A percentile compares a stretch with the other conserved stretches of the same genome.
phyloP scores from a whole-genome alignment of 202 grass and related monocot genomes.

The Sporobolus alterniflorus region DNA sequence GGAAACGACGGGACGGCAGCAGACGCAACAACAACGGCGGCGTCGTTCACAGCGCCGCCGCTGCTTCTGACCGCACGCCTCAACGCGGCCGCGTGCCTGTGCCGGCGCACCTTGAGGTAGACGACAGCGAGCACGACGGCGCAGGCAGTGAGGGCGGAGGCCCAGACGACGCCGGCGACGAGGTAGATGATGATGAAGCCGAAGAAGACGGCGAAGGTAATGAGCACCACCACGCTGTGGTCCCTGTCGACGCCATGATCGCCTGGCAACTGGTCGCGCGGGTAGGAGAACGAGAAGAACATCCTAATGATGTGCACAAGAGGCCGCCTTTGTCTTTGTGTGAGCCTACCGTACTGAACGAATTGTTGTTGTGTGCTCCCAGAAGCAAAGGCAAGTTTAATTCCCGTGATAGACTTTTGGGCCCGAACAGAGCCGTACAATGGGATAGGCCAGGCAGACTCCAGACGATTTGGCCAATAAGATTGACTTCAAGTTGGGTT shows the following conservation, averaged over 20 bases:
- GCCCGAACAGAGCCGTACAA: neutral
- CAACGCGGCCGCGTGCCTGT: neutral
- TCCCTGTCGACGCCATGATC: neutral
- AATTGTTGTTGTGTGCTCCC: neutral
- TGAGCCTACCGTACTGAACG: neutral
- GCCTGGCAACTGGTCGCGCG: neutral
- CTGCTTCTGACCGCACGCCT: neutral
- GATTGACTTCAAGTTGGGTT: conserved; percentile 4
- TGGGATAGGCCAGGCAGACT: neutral
- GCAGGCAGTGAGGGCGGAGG: conserved; percentile 30
- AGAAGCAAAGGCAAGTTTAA: conserved; percentile 23
- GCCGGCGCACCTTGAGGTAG: conserved; percentile 25
- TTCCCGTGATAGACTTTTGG: neutral
- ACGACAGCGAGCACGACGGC: conserved; percentile 14
- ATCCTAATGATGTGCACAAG: neutral
- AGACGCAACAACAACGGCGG: neutral
- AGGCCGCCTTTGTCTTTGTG: neutral
- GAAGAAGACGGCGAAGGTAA: conserved; percentile 48
- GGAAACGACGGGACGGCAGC: conserved; percentile 28
- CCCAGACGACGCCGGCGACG: conserved; percentile 36
- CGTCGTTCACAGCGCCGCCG: neutral
- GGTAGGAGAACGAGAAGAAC: conserved; percentile 27
- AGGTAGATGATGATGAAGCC: conserved; percentile 52
- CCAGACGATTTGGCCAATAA: conserved; percentile 1
- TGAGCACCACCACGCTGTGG: conserved; percentile 34